phyloP scores from a whole-genome alignment of 495 filamentous ascomycete genomes.

The Sabuloglossum arenarium region DNA sequence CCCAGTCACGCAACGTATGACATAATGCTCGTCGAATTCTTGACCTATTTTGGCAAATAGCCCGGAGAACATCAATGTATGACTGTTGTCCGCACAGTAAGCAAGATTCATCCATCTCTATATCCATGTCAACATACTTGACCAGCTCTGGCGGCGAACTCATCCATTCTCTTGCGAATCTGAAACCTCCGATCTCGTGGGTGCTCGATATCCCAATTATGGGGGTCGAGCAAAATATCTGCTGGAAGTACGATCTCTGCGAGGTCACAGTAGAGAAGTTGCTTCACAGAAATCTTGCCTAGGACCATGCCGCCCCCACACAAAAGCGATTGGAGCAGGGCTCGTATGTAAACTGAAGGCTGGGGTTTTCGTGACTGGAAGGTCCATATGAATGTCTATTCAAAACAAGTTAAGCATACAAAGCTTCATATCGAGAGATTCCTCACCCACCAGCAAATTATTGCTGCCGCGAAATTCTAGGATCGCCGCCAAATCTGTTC shows the following conservation, averaged over 20 bases:
- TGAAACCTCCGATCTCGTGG: constrained; percentile 58
- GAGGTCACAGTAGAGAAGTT: constrained; percentile 63
- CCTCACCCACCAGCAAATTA: constrained; percentile 35
- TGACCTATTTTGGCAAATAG: constrained; percentile 75
- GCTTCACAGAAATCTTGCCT: constrained; percentile 42
- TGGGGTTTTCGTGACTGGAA: constrained; percentile 64
- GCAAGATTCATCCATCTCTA: neutral
- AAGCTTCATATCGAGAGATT: neutral
- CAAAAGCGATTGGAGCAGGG: constrained; percentile 55
- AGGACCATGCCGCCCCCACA: constrained; percentile 47
- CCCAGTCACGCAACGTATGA: constrained; percentile 66
- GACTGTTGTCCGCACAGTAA: constrained; percentile 21
- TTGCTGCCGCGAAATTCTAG: constrained; percentile 46
- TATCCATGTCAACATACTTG: constrained; percentile 20
- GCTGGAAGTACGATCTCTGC: constrained; percentile 52
- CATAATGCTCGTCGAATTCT: constrained; percentile 65
- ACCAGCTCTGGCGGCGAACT: constrained; percentile 52
- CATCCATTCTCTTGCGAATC: constrained; percentile 57
- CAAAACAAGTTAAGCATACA: neutral
- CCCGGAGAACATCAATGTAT: constrained; percentile 63
- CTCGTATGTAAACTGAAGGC: constrained; percentile 66
- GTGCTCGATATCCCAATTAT: constrained; percentile 53
- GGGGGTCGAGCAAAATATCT: constrained; percentile 45
- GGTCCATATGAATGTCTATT: constrained; percentile 42
- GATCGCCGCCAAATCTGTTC: constrained; percentile 42